Base-by-base conservation (phyloP, 2,329 filamentous ascomycete species). In the Ophiocordyceps camponoti-saundersi region DNA sequence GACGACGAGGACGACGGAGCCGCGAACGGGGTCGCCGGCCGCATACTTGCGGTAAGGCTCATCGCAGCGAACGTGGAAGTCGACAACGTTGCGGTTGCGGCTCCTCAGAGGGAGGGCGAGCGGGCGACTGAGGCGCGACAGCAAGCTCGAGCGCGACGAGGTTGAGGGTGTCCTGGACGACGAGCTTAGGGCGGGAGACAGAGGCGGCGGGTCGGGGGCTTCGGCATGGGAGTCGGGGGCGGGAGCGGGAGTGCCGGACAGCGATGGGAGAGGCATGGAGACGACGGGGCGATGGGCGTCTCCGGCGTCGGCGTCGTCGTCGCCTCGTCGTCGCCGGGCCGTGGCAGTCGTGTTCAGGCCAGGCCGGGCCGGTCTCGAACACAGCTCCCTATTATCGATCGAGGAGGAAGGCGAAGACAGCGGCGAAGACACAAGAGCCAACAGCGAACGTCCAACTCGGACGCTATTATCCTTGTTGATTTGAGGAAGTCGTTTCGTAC, bases 31-130 rank as follows among this genome's bases (percentile, higher is more conserved):
- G 57, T 90, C 85, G 50, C 85, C 85, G 4, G 83, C 82, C 23
- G 70, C 71, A 62, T 89, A 89, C 56, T 83, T 79, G 53, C 80
- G 79, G 62, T 89, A 80, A 13, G 85, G 85, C 58, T 90, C 83
- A 58, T 85, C 75, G 45, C 83, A 77, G 53, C 78, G 75, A 61
- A 92, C 79, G 62, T 85, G 78, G 65, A 88, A 92, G 59, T 90
- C 85, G 65, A 79, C 71, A 54, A 87, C 70, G 61, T 82, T 79
- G 56, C 84, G 80, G 48, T 64, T 68, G 48, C 71, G 68, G 49
- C 68, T 69, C 43, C 72, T 69, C 49, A 74, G 62, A 44, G 70
- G 68, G 12, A 73, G 62, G 40, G 66, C 61, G 48, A 74, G 65
- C 43, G 72, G 70, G 44, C 73, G 63, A 48, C 65, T 64, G 51